phyloP scores from a whole-genome alignment of 192 early-diverging fungal genomes.

The Allomyces javanicus region DNA sequence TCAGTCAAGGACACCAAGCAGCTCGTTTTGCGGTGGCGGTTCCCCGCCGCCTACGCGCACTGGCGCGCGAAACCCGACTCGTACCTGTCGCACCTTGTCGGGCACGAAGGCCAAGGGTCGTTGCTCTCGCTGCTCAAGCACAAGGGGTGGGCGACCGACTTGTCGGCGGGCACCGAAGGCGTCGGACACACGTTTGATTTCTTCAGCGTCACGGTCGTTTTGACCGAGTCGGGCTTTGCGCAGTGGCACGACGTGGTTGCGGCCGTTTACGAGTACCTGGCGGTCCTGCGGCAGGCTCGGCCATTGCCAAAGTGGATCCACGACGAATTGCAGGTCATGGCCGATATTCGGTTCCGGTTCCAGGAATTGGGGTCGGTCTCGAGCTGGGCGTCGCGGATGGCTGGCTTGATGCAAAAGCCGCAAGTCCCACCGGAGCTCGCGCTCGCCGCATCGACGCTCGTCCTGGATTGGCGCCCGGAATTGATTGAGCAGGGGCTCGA shows the following conservation, averaged over 20 bases:
- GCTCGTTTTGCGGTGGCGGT: slow-evolving; percentile 65
- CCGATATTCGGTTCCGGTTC: slow-evolving; percentile 41
- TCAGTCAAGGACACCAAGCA: slow-evolving; percentile 65
- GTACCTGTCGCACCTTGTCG: slow-evolving; percentile 76
- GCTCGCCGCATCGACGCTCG: slow-evolving; percentile 44
- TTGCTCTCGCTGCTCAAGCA: slow-evolving; percentile 66
- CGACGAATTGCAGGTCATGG: slow-evolving; percentile 42
- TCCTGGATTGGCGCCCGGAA: slow-evolving; percentile 44
- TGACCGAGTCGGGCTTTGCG: slow-evolving; percentile 62
- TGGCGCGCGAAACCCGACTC: slow-evolving; percentile 37
- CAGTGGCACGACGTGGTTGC: slow-evolving; percentile 62
- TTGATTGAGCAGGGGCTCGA: slow-evolving; percentile 39
- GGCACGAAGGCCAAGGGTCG: slow-evolving; percentile 78
- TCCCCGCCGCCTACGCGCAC: slow-evolving; percentile 51
- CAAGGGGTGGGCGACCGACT: slow-evolving; percentile 70
- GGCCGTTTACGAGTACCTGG: slow-evolving; percentile 72
- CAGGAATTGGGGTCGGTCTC: slow-evolving; percentile 52
- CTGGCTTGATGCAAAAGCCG: slow-evolving; percentile 55
- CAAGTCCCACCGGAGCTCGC: slow-evolving; percentile 43
- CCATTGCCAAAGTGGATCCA: slow-evolving; percentile 54
- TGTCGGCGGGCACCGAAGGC: slow-evolving; percentile 41
- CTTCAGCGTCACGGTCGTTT: slow-evolving; percentile 60
- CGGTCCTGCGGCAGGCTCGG: slow-evolving; percentile 51
- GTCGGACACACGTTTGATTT: slow-evolving; percentile 56
- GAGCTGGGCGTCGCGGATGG: slow-evolving; percentile 42